These are phyloP conservation scores for Paraphaeosphaeria minitans DNA, from an alignment of 2,329 filamentous ascomycete genomes.

Conservation along the genomic window DNA sequence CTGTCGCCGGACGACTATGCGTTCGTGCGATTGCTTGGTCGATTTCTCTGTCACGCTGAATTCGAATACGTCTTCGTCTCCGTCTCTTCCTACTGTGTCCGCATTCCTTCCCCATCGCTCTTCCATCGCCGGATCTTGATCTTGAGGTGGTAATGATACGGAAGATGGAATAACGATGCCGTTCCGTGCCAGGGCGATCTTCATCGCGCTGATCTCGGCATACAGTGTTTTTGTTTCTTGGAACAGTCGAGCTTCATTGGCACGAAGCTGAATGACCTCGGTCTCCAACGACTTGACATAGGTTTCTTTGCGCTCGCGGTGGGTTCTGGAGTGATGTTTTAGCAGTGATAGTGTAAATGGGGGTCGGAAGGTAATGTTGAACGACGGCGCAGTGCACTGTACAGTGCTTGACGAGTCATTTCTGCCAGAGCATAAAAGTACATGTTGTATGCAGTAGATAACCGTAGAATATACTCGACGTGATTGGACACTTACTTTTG, in stretches of 20 bases:
- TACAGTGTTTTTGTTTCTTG: slow-evolving; percentile 32
- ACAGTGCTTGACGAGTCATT: too few species aligned
- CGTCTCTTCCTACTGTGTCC: too few species aligned
- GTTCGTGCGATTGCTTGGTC: slow-evolving; percentile 3
- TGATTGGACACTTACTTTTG: slow-evolving; percentile 29
- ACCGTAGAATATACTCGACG: too few species aligned
- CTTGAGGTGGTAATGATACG: background rate
- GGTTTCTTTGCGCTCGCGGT: slow-evolving; percentile 43
- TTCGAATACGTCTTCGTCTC: slow-evolving; percentile 14
- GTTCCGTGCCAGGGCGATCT: slow-evolving; percentile 22
- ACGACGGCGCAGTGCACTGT: background rate
- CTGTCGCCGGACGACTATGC: slow-evolving; percentile 2
- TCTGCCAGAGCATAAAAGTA: too few species aligned
- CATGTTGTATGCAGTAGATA: too few species aligned
- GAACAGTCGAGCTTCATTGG: slow-evolving; percentile 37
- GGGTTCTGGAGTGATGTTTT: slow-evolving; percentile 20
- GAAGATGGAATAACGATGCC: slow-evolving; percentile 21
- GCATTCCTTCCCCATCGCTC: slow-evolving; percentile 2
- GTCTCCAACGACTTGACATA: slow-evolving; percentile 36
- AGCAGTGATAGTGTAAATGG: background rate
- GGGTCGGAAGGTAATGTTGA: too few species aligned
- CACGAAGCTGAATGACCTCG: slow-evolving; percentile 36
- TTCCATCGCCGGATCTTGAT: background rate
- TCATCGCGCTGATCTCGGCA: slow-evolving; percentile 29
- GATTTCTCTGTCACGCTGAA: slow-evolving; percentile 1